phyloP scores from a whole-genome alignment of 768 basidiomycete species.

The Pholiota molesta region DNA sequence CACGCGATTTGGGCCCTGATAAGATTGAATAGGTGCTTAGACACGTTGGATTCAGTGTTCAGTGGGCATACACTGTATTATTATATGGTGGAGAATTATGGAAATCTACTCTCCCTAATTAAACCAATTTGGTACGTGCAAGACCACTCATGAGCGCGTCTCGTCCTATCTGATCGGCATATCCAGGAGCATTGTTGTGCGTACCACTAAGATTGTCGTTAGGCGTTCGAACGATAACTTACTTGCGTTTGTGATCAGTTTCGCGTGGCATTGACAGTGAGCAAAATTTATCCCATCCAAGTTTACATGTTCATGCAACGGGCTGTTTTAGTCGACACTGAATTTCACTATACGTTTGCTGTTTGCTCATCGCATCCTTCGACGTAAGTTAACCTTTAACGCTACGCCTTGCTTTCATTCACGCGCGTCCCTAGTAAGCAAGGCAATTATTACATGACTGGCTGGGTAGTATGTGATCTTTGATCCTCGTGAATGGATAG shows the following conservation, averaged over 20 bases:
- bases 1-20: neutral
- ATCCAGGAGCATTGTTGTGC: constrained; percentile 54
- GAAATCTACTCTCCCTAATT: constrained; percentile 46
- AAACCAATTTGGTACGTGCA: constrained; percentile 52
- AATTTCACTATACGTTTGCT: constrained; percentile 55
- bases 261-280: constrained; percentile 58
- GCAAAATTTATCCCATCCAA: constrained; percentile 16
- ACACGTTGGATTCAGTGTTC: constrained; percentile 58
- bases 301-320: neutral
- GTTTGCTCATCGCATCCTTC: constrained; percentile 54
- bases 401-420: neutral
- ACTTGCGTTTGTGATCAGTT: constrained; percentile 32
- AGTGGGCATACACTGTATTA: constrained; percentile 59
- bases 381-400: constrained; percentile 34
- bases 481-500: neutral
- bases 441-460: constrained; percentile 44
- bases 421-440: constrained; percentile 39
- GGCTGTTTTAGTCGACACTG: constrained; percentile 41
- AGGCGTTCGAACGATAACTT: neutral
- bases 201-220: constrained; percentile 16
- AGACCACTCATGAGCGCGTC: neutral
- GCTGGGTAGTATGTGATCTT: constrained; percentile 46
- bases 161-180: neutral
- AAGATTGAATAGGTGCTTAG: constrained; percentile 42
- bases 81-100: constrained; percentile 59